Evolutionary conservation across 441 rosid species (phyloP), one percentile per base, ranked within the genome.

Genomic region (Arabidopsis lyrata): DNA sequence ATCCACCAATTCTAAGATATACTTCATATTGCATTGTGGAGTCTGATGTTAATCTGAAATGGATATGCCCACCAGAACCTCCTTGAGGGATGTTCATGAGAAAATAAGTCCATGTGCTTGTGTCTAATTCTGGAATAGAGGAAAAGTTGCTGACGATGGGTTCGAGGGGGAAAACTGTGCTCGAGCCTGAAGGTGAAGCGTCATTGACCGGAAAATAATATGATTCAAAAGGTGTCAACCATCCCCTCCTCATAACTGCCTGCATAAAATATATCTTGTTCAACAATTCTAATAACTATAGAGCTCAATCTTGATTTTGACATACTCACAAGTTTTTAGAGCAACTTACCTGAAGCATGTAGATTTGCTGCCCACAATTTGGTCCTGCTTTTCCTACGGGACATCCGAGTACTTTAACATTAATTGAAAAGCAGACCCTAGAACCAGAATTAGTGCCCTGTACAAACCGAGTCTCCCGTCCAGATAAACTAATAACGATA

Each of bases 21-120:
- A 91, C 78, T 82, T 93, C 97, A 70, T 84, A 84, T 55, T 82
- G 81, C 67, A 86, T 82, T 66, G 77, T 78, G 31, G 82, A 50
- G 65, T 83, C 86, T 16, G 97, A 85, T 20, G 82, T 80, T 66
- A 92, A 77, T n/a, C 81, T 88, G 68, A 91, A 73, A 57, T 91
- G 99, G 49, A 95, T 85, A 64, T 90, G 92, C 78, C 97, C 96
- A 81, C 99, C 98, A 71, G 94, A 93, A 59, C 96, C 97, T 72
- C 98, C 98, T 8, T 36, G 84, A 76, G 98, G 99, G 63, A 92
- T 63, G 80, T 87, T 85, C 78, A 90, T 66, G 52, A 85, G 72
- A 83, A 92, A 90, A 77, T 91, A 91, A 52, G 94, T 92, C 99
- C 96, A 91, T 38, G 81, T 76, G 84, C 81, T 77, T 56, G 66